phyloP scores from a whole-genome alignment of 2,329 filamentous ascomycete genomes.

The Colletotrichum sp. region DNA sequence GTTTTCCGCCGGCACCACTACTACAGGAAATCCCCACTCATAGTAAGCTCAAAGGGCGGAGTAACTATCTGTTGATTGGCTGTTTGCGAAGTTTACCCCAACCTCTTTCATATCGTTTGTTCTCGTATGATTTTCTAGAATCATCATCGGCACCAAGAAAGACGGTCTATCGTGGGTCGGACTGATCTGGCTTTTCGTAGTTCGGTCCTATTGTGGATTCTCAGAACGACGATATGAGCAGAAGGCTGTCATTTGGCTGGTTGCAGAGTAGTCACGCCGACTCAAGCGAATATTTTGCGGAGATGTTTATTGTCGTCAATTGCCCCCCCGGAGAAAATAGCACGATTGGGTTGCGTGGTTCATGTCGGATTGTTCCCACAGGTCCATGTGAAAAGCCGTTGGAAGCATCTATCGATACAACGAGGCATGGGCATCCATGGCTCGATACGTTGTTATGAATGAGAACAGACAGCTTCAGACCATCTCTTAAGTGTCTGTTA shows the following conservation, averaged over 20 bases:
- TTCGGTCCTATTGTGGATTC: background rate
- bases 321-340: background rate
- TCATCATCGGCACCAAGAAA: background rate
- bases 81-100: background rate
- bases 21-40: background rate
- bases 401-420: background rate
- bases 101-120: background rate
- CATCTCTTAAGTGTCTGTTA: background rate
- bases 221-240: background rate
- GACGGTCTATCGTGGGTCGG: background rate
- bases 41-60: background rate
- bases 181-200: background rate
- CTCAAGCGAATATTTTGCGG: background rate
- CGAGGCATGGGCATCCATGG: background rate
- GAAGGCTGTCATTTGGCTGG: background rate
- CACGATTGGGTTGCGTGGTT: no score
- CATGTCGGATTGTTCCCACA: background rate
- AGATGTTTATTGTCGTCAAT: background rate
- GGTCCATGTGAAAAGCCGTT: background rate
- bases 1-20: background rate
- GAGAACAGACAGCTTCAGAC: background rate
- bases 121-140: background rate
- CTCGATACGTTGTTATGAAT: background rate
- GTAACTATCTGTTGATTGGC: background rate
- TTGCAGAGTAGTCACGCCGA: background rate